Evolutionary conservation across 495 filamentous ascomycete species (phyloP).

Genomic region (Alectoria sarmentosa): DNA sequence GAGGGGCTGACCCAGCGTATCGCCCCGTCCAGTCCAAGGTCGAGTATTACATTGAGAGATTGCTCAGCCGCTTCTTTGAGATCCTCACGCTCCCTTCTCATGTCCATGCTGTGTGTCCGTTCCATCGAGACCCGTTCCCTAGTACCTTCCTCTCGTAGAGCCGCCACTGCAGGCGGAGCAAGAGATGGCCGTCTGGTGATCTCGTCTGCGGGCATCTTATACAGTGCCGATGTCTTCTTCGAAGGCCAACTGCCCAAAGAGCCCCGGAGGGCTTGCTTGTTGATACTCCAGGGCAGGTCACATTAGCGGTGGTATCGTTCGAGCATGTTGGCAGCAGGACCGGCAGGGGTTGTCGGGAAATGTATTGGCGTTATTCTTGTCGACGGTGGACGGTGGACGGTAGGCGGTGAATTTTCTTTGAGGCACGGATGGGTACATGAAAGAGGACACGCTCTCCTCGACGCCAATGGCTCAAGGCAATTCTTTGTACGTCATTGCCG

Average conservation of each 20-base stretch:
- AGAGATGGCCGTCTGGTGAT: constrained; percentile 38
- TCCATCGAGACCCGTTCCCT: constrained; percentile 43
- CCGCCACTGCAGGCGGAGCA: constrained; percentile 45
- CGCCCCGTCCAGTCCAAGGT: constrained; percentile 78
- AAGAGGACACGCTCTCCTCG: constrained; percentile 13
- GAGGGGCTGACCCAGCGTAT: constrained; percentile 95
- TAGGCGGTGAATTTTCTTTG: too few species aligned
- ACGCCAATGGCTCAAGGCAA: constrained; percentile 12
- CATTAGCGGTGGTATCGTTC: not conserved
- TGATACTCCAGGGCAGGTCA: constrained; percentile 13
- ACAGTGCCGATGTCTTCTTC: not conserved
- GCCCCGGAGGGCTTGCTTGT: constrained; percentile 19
- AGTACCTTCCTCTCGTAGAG: constrained; percentile 48
- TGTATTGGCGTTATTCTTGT: not conserved
- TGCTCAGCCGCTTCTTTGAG: constrained; percentile 93
- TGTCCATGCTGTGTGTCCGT: constrained; percentile 57
- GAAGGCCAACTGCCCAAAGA: constrained; percentile 14
- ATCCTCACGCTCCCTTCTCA: constrained; percentile 78
- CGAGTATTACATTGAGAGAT: constrained; percentile 89
- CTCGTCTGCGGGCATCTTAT: constrained; percentile 26
- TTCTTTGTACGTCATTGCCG: constrained; percentile 2
- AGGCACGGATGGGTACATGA: constrained; percentile 17
- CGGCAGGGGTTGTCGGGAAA: not conserved
- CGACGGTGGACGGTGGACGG: not conserved
- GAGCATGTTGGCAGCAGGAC: constrained; percentile 10